Conservation (phyloP, 2,329 filamentous ascomycete species). For the Aspergillus udagawae region DNA sequence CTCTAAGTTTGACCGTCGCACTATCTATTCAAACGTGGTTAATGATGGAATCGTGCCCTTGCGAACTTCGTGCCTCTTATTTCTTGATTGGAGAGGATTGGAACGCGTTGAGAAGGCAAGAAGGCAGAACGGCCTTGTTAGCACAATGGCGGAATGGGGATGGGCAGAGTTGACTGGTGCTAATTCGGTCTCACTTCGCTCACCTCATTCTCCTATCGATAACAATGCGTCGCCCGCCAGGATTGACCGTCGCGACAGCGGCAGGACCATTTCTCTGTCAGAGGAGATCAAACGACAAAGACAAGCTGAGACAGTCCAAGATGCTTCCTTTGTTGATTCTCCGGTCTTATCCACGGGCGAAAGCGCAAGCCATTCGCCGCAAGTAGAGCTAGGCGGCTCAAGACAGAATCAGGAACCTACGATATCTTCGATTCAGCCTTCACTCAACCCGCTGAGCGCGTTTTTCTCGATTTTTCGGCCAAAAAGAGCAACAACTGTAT, state of each 20-base stretch:
- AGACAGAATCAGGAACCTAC: slow-evolving; percentile 8
- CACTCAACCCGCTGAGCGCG: slow-evolving; percentile 52
- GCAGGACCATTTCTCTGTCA: slow-evolving; percentile 1
- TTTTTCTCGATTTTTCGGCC: slow-evolving; percentile 73
- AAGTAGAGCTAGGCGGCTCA: not conserved
- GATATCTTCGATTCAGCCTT: slow-evolving; percentile 11
- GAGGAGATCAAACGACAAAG: slow-evolving; percentile 6
- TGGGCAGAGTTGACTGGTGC: slow-evolving; percentile 84
- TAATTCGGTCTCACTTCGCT: slow-evolving; percentile 55
- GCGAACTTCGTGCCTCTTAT: slow-evolving; percentile 91
- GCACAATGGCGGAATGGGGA: slow-evolving; percentile 88
- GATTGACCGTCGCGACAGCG: slow-evolving; percentile 14
- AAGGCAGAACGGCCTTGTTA: slow-evolving; percentile 84
- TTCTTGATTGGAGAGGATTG: slow-evolving; percentile 92
- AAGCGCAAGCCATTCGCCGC: not conserved
- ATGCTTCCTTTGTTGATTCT: not conserved
- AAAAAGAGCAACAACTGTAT: slow-evolving; percentile 46
- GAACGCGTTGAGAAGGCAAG: slow-evolving; percentile 92
- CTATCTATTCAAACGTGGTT: slow-evolving; percentile 93
- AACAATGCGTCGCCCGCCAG: slow-evolving; percentile 2
- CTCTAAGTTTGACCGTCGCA: slow-evolving; percentile 83
- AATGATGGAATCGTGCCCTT: slow-evolving; percentile 96
- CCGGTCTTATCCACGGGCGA: not conserved
- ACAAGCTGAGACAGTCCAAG: not conserved
- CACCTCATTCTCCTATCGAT: slow-evolving; percentile 23